Evolutionary conservation across 257 asterid genomes (phyloP), one percentile per base, ranked within the genome.

Genomic region (Handroanthus guayacan): DNA sequence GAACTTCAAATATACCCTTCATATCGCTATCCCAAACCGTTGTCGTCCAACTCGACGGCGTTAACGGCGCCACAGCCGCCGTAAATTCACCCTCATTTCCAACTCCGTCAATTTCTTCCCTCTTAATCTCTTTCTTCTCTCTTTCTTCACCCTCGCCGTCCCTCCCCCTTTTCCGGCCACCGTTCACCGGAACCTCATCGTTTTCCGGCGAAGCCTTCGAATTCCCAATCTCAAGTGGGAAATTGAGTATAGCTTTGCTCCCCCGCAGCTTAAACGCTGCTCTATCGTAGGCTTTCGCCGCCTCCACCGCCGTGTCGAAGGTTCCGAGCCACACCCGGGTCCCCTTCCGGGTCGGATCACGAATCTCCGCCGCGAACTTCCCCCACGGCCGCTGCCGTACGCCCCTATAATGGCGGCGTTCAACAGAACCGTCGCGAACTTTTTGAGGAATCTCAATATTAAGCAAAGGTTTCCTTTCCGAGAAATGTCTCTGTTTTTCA

Each of bases 1-100:
- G 96, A 37, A 90, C 82, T 43, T 88, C 94, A 62, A 88, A 90
- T 2, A 90, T 90, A 4, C 96, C 92, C 77, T 80, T 81, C 60
- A 16, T 86, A 34, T 91, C 89, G 20, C 78, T 5, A 63, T 87
- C 91, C 94, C 92, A 90, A 68, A 90, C 83, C 1, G 92, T 62
- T 69, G 74, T 62, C 72, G 74, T 80, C 97, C 97, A 91, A 78
- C 48, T 86, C 2, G 97, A 86, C 71, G 95, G 97, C 76, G 95
- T 91, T 64, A 89, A 82, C 3, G 97, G 89, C 18, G 68, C 62
- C n/a, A 69, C 63, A 14, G 86, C 75, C 10, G 80, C 76, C 51
- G 79, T 67, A 5, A 61, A 1, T n/a, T 66, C 78, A 18, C 74
- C 55, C 37, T 54, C 78, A 50, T 10, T 37, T 3, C 43, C 57